Evolutionary conservation across 2,329 filamentous ascomycete genomes (phyloP), one percentile per base, ranked within the genome.

Genomic region (Penicillium brasilianum): DNA sequence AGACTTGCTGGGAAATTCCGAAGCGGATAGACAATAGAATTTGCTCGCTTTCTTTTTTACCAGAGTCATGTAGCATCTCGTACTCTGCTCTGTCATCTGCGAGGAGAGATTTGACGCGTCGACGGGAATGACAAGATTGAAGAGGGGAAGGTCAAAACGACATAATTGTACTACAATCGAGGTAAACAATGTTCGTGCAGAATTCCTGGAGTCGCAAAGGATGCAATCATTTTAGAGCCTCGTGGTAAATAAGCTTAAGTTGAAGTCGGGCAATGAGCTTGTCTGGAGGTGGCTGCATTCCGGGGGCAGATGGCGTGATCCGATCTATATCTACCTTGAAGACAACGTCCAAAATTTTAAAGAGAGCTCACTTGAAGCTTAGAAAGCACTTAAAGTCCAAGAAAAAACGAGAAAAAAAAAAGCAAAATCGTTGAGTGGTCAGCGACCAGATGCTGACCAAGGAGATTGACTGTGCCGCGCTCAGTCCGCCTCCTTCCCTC

Each of bases 1-100:
- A 20, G 32, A 18, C 34, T 61, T 48, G 50, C 43, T 61, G 50
- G 52, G n/a, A 20, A 30, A 7, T 36, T 44, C 3, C 46, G 28
- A 53, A 16, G 43, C 37, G 44, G 37, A 59, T 57, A 55, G 53
- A 52, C 46, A 50, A 55, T 61, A 55, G n/a, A 50, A 51, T 50
- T 62, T 53, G 53, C 52, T 56, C 20, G 32, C 22, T 57, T 25
- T 37, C n/a, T 20, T 36, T 36, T 36, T 8, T 56, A 22, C 9
- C 39, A 41, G 6, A 2, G 3, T 41, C n/a, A 20, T 20, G 18
- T 41, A 18, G 1, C 8, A 13, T 11, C 10, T 4, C 7, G 18
- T 22, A 22, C 39, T 41, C 18, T 6, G 18, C 11, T 36, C 18
- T 43, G 3, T 20, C 9, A 8, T 43, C 10, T 13, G 39, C 7